A percentile compares a stretch with the other conserved stretches of the same genome.
These are phyloP conservation scores for Helminthosporium solani DNA, from an alignment of 2,329 filamentous ascomycete species.

Conservation along the genomic window DNA sequence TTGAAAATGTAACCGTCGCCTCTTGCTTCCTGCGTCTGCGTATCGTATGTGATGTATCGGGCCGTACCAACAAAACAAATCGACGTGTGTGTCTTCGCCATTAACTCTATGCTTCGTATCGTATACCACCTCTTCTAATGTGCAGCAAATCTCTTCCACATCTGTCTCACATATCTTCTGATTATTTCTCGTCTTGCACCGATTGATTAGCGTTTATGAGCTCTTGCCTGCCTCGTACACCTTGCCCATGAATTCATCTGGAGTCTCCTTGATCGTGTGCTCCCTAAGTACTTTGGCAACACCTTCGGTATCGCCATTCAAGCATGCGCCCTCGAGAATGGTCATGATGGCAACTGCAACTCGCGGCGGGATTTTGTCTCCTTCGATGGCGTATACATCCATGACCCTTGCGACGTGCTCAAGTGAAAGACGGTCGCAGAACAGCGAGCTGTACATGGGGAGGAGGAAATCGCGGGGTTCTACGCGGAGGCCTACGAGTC, in stretches of 20 bases:
- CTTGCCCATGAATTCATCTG: constrained; percentile 35
- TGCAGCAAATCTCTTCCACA: neutral
- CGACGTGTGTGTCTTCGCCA: no score
- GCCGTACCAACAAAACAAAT: no score
- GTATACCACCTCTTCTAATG: neutral
- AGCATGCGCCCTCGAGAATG: constrained; percentile 49
- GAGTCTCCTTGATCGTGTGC: constrained; percentile 18
- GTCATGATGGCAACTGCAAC: constrained; percentile 68
- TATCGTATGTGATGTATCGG: neutral
- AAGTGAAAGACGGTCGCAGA: constrained; percentile 61
- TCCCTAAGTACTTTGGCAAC: constrained; percentile 19
- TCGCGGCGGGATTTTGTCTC: constrained; percentile 69
- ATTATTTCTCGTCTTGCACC: neutral
- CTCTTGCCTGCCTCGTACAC: constrained; percentile 40
- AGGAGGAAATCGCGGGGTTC: constrained; percentile 55
- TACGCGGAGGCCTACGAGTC: constrained; percentile 53
- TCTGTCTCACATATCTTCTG: neutral
- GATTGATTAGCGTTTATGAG: constrained; percentile 1
- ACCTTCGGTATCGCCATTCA: constrained; percentile 37
- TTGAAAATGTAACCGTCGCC: neutral
- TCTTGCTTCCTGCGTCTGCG: neutral
- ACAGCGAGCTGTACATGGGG: constrained; percentile 63
- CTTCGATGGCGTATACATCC: constrained; percentile 83
- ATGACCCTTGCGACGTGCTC: constrained; percentile 73
- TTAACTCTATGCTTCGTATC: neutral